Percentiles rank a stretch among this genome's conserved stretches.
phyloP scores from a whole-genome alignment of 2,329 filamentous ascomycete genomes.

The Fragosphaeria purpurea region DNA sequence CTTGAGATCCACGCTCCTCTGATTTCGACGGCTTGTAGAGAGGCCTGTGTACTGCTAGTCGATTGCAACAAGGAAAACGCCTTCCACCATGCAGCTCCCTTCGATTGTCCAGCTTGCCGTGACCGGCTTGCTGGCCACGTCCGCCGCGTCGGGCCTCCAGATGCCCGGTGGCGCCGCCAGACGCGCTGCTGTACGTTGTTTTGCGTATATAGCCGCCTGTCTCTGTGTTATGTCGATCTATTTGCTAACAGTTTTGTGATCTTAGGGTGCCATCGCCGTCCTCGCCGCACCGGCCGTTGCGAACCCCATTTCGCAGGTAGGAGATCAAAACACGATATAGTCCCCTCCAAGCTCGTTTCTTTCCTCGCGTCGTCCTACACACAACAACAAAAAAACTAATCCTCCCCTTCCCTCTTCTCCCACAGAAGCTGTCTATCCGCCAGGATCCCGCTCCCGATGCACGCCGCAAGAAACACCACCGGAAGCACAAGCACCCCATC shows the following conservation, averaged over 20 bases:
- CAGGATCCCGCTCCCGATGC: constrained; percentile 5
- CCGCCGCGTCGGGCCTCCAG: constrained; percentile 5
- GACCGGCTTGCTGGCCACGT: constrained; percentile 9
- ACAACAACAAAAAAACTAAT: not conserved
- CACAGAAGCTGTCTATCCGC: constrained; percentile 1
- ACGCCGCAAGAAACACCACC: constrained; percentile 3
- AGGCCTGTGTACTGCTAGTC: no score
- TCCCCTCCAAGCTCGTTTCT: no score
- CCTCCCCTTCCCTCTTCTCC: not conserved
- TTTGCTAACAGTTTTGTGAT: not conserved
- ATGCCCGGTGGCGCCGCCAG: constrained; percentile 5
- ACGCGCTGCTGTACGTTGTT: constrained; percentile 5
- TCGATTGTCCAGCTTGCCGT: constrained; percentile 8
- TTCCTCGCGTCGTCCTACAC: no score
- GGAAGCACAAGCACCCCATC: not conserved
- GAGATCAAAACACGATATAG: not conserved
- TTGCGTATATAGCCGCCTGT: not conserved
- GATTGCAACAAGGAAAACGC: no score
- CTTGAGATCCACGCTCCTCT: no score
- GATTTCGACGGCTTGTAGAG: no score
- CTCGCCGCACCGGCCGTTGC: constrained; percentile 6
- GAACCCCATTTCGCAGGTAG: constrained; percentile 6
- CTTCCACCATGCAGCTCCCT: constrained; percentile 8
- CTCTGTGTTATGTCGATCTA: not conserved
- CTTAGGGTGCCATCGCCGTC: constrained; percentile 8